Evolutionary conservation across 2,329 filamentous ascomycete species (phyloP).

Genomic region (Hymenoscyphus linearis): DNA sequence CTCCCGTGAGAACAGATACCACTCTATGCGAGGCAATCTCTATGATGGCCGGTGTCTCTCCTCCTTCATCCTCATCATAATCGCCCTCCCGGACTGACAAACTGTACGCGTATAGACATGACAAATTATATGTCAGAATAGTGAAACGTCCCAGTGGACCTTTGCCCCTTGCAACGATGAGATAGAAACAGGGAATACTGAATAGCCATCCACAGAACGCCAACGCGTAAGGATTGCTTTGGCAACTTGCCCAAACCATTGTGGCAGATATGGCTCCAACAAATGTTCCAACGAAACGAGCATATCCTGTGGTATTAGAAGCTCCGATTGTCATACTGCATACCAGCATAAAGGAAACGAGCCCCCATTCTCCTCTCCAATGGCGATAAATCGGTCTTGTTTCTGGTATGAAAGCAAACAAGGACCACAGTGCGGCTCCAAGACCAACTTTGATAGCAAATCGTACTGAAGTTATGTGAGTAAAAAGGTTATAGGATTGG

Average conservation of each 20-base stretch:
- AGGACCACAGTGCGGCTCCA: conserved; percentile 81
- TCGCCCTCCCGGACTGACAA: conserved; percentile 74
- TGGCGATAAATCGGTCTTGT: conserved; percentile 77
- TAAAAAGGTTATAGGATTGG: conserved; percentile 21
- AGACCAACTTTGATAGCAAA: conserved; percentile 93
- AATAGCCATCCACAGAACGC: conserved; percentile 77
- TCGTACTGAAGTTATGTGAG: conserved; percentile 37
- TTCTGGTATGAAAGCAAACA: conserved; percentile 76
- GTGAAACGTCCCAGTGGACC: conserved; percentile 91
- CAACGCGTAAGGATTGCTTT: conserved; percentile 70
- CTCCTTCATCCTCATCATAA: conserved; percentile 84
- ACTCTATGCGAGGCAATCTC: conserved; percentile 87
- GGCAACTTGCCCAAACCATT: conserved; percentile 69
- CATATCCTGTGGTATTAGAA: conserved; percentile 84
- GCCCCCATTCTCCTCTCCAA: conserved; percentile 95
- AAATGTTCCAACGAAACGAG: conserved; percentile 81
- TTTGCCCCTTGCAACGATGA: conserved; percentile 78
- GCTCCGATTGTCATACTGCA: conserved; percentile 97
- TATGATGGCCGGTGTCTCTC: conserved; percentile 74
- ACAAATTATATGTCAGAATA: conserved; percentile 92
- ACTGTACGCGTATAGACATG: conserved; percentile 89
- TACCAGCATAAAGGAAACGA: conserved; percentile 96
- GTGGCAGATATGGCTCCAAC: conserved; percentile 74
- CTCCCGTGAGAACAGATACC: conserved; percentile 77
- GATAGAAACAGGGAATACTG: conserved; percentile 78